These are phyloP conservation scores for Alnus rubra DNA, from an alignment of 306 rosid genomes.

Conservation along the genomic window DNA sequence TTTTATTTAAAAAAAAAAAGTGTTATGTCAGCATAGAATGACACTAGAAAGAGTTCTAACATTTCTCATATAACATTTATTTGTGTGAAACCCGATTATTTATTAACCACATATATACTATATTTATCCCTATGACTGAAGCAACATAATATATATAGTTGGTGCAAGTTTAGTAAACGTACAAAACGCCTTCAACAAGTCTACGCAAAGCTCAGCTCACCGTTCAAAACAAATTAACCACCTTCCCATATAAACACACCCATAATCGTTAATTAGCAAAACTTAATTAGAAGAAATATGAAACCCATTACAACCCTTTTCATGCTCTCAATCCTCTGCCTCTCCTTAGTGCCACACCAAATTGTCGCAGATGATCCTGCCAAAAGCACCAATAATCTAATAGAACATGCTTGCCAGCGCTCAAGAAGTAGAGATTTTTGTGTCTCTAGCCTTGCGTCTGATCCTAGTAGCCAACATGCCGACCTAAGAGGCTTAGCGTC, in stretches of 20 bases:
- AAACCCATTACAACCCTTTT: slow-evolving; percentile 19
- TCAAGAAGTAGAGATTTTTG: slow-evolving; percentile 27
- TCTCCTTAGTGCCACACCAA: slow-evolving; percentile 7
- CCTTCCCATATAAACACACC: slow-evolving; percentile 1
- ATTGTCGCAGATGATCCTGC: background rate
- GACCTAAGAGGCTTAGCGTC: slow-evolving; percentile 37
- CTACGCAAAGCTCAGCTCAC: slow-evolving; percentile 11
- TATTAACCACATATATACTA: background rate
- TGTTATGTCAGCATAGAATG: too few species aligned
- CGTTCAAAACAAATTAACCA: slow-evolving; percentile 7
- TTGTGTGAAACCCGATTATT: background rate
- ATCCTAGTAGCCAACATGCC: slow-evolving; percentile 33
- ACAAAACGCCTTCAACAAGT: slow-evolving; percentile 2
- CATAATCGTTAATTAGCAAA: too few species aligned
- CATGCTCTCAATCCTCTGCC: slow-evolving; percentile 18
- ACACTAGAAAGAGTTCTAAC: too few species aligned
- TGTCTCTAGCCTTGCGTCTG: slow-evolving; percentile 14
- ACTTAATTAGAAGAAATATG: slow-evolving; percentile 3
- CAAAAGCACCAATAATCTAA: background rate
- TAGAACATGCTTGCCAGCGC: slow-evolving; percentile 26
- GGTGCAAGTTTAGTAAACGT: background rate
- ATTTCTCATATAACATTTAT: background rate
- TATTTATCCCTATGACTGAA: background rate
- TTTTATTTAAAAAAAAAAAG: too few species aligned
- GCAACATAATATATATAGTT: background rate